A percentile compares a stretch with the other conserved stretches of the same genome.
These are phyloP conservation scores for Ustilago loliicola DNA, from an alignment of 1,284 basidiomycete species.

Conservation along the genomic window DNA sequence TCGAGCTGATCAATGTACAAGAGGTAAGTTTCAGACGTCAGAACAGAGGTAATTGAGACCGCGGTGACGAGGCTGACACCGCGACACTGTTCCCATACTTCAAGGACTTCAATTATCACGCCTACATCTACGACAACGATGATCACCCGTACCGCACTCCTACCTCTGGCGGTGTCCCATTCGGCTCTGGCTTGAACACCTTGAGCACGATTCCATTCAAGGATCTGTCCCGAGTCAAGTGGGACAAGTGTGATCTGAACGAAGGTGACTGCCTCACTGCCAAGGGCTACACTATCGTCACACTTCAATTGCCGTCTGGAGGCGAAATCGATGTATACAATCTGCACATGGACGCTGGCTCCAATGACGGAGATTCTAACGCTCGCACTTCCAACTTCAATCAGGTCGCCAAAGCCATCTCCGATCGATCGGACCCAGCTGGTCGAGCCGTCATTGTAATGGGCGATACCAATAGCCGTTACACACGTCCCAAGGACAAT, in stretches of 20 bases:
- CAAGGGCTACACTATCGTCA: slow-evolving; percentile 31
- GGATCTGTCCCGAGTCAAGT: slow-evolving; percentile 21
- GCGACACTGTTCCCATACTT: neutral
- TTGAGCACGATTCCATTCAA: slow-evolving; percentile 24
- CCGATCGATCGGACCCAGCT: slow-evolving; percentile 15
- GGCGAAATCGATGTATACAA: slow-evolving; percentile 27
- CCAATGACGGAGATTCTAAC: slow-evolving; percentile 18
- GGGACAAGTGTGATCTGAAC: slow-evolving; percentile 26
- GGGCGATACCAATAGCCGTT: slow-evolving; percentile 35
- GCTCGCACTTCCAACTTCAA: slow-evolving; percentile 27
- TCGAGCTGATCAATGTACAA: slow-evolving; percentile 32
- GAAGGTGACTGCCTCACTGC: slow-evolving; percentile 33
- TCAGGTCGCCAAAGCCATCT: slow-evolving; percentile 27
- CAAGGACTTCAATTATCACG: slow-evolving; percentile 36
- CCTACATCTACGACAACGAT: slow-evolving; percentile 32
- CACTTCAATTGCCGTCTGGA: slow-evolving; percentile 18
- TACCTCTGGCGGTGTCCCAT: slow-evolving; percentile 26
- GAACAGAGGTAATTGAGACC: neutral
- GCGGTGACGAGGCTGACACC: neutral
- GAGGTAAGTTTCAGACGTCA: slow-evolving; percentile 15
- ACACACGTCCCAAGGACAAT: slow-evolving; percentile 24
- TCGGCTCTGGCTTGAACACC: slow-evolving; percentile 34
- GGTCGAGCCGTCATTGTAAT: slow-evolving; percentile 31
- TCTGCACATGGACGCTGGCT: slow-evolving; percentile 33
- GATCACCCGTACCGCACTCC: slow-evolving; percentile 30